Evolutionary conservation across 805 yeast species (phyloP).

Genomic region (Metschnikowia colocasiae): DNA sequence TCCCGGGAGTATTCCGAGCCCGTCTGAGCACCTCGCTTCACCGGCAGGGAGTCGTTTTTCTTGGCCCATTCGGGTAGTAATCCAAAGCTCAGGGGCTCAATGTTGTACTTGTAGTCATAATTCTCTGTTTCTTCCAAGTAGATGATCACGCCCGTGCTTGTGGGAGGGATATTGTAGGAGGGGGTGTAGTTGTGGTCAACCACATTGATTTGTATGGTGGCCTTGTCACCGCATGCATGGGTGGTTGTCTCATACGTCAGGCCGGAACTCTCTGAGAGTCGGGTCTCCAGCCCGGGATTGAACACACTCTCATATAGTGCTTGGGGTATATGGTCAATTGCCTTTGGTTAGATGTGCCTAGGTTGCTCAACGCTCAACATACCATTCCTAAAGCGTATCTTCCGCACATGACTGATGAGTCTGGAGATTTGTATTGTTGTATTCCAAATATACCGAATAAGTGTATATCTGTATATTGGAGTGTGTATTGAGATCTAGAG

Average conservation of each 20-base stretch:
- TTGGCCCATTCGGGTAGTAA: slow-evolving; percentile 67
- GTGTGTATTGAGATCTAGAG: too few relatives aligned
- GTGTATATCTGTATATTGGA: too few relatives aligned
- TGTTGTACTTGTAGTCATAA: slow-evolving; percentile 16
- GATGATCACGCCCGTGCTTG: slow-evolving; percentile 45
- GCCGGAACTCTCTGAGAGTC: neutral
- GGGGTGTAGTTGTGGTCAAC: slow-evolving; percentile 21
- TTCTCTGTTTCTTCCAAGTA: slow-evolving; percentile 17
- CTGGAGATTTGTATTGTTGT: neutral
- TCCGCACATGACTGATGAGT: slow-evolving; percentile 15
- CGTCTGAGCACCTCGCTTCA: slow-evolving; percentile 13
- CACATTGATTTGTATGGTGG: slow-evolving; percentile 7
- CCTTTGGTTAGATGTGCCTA: slow-evolving; percentile 10
- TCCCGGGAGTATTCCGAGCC: slow-evolving; percentile 29
- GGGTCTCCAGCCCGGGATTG: slow-evolving; percentile 2
- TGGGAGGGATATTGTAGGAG: slow-evolving; percentile 63
- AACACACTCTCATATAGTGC: slow-evolving; percentile 10
- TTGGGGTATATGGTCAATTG: slow-evolving; percentile 14
- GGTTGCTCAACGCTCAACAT: slow-evolving; percentile 6
- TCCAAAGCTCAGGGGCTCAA: slow-evolving; percentile 75
- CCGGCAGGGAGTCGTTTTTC: slow-evolving; percentile 36
- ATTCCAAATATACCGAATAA: too few relatives aligned
- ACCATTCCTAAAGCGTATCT: slow-evolving; percentile 19
- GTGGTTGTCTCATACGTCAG: slow-evolving; percentile 8
- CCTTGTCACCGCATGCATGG: slow-evolving; percentile 3